Conservation (phyloP, 1,139 yeast species). For the Ogataea hybrid region DNA sequence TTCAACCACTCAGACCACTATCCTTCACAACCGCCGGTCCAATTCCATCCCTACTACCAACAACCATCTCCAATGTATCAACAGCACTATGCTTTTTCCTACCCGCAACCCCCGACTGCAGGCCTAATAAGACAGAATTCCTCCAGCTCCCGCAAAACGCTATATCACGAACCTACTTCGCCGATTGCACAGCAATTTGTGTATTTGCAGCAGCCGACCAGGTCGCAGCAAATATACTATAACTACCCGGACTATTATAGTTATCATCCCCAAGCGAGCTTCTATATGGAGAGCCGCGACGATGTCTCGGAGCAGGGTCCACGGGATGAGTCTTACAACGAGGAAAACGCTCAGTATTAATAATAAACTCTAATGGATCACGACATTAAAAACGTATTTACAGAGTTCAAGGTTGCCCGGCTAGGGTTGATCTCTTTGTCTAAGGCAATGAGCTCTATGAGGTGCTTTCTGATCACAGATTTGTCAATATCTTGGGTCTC, state of each 20-base stretch:
- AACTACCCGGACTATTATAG: conserved; percentile 13
- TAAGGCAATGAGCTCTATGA: conserved; percentile 45
- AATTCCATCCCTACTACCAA: conserved; percentile 6
- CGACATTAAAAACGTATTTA: conserved; percentile 27
- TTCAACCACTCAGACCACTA: conserved; percentile 11
- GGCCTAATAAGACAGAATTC: conserved; percentile 10
- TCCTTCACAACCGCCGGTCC: conserved; percentile 4
- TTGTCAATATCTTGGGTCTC: conserved; percentile 36
- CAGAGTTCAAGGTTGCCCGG: conserved; percentile 63
- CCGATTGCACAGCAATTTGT: conserved; percentile 9
- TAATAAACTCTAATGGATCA: conserved; percentile 4
- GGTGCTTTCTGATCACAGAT: conserved; percentile 53
- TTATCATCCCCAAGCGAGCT: conserved; percentile 4
- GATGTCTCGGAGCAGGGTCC: conserved; percentile 2
- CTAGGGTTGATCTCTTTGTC: conserved; percentile 60
- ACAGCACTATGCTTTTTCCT: conserved; percentile 4
- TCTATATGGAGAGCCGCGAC: conserved; percentile 8
- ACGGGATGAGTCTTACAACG: conserved; percentile 1
- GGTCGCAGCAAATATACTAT: conserved; percentile 10
- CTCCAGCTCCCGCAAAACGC: conserved; percentile 9
- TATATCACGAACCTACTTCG: conserved; percentile 1
- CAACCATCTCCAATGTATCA: conserved; percentile 5
- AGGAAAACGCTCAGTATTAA: neutral
- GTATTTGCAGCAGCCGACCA: conserved; percentile 8
- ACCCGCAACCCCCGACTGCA: conserved; percentile 4